Evolutionary conservation across 495 filamentous ascomycete species (phyloP).

Genomic region (Schizothecium vesticola): DNA sequence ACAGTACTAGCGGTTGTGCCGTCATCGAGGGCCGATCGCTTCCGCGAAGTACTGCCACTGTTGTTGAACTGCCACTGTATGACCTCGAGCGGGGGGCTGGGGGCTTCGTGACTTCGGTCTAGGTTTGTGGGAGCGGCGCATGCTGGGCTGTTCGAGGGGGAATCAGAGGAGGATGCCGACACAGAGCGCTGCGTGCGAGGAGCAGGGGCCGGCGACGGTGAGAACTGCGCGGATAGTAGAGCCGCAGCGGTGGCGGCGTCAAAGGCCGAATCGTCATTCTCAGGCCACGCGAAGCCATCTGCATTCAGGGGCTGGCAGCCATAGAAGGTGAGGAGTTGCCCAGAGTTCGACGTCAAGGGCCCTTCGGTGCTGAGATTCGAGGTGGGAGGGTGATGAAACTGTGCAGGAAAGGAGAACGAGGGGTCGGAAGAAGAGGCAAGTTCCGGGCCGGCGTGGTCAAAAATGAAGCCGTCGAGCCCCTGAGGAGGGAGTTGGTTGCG

Average conservation of each 20-base stretch:
- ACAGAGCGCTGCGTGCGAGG: not conserved
- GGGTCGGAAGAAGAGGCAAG: not conserved
- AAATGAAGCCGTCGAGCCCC: not conserved
- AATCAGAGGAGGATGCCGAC: not conserved
- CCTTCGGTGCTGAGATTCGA: not conserved
- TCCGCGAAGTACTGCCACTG: conserved; percentile 8
- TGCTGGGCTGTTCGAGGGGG: not conserved
- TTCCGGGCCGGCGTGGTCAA: not conserved
- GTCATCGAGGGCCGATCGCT: conserved; percentile 13
- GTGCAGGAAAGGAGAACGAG: not conserved
- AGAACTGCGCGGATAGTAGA: not conserved
- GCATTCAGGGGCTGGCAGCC: not conserved
- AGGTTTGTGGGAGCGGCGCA: not conserved
- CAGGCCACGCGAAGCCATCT: not conserved
- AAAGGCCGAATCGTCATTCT: not conserved
- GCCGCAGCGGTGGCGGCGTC: not conserved
- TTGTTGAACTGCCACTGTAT: not conserved
- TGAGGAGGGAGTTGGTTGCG: not conserved
- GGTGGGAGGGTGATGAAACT: not conserved
- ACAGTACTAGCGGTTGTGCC: not conserved
- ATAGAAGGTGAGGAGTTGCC: not conserved
- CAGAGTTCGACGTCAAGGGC: not conserved
- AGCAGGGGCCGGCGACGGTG: not conserved
- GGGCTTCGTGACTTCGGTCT: not conserved
- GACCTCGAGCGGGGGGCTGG: not conserved